A percentile compares a stretch with the other conserved stretches of the same genome.
phyloP scores from a whole-genome alignment of 2,329 filamentous ascomycete genomes.

The Aspergillus unguis region DNA sequence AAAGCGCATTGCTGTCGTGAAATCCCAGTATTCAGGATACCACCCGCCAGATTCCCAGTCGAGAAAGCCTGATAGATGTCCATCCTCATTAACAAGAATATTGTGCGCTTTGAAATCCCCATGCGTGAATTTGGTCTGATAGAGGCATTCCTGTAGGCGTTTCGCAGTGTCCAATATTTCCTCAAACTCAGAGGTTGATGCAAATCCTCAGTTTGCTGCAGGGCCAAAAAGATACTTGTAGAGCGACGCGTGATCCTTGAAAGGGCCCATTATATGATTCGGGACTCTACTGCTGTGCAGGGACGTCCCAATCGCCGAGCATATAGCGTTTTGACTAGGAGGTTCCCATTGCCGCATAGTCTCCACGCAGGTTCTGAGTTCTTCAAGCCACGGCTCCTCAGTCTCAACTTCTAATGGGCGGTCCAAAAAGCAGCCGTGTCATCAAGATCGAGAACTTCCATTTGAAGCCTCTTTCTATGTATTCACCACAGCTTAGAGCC shows the following conservation, averaged over 20 bases:
- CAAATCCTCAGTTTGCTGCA: conserved; percentile 28
- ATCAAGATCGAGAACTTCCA: conserved; percentile 39
- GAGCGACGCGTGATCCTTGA: conserved; percentile 22
- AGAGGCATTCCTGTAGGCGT: neutral
- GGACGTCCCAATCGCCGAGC: conserved; percentile 30
- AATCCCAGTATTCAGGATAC: conserved; percentile 16
- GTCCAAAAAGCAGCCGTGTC: conserved; percentile 35
- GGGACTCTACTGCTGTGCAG: conserved; percentile 34
- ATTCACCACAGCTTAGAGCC: conserved; percentile 34
- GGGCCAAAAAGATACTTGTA: conserved; percentile 29
- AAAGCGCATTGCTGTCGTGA: conserved; percentile 25
- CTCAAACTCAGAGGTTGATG: conserved; percentile 26
- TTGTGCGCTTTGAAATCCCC: conserved; percentile 23
- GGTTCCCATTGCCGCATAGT: conserved; percentile 35
- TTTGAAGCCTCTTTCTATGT: conserved; percentile 19
- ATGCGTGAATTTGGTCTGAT: conserved; percentile 18
- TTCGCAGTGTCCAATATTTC: conserved; percentile 23
- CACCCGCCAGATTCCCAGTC: conserved; percentile 11
- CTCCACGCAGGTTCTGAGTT: conserved; percentile 34
- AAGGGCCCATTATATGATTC: conserved; percentile 32
- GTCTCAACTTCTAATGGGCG: conserved; percentile 26
- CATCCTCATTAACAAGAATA: conserved; percentile 18
- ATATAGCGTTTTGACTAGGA: conserved; percentile 24
- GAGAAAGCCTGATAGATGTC: conserved; percentile 16
- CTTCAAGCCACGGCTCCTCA: conserved; percentile 32